Conservation (phyloP, 116 monocot species). For the Zostera marina region DNA sequence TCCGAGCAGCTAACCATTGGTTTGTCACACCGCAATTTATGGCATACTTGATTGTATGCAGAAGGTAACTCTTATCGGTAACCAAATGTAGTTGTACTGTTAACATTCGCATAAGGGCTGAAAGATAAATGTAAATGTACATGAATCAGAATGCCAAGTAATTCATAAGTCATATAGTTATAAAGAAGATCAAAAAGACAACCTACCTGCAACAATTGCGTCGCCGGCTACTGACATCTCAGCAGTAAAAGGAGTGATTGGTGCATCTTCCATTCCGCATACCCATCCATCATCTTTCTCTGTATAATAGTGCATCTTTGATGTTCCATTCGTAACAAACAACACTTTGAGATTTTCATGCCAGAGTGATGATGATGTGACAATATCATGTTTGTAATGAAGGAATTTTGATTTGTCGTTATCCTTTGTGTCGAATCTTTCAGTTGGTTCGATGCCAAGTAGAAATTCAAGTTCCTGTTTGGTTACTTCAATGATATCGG, state of each 20-base stretch:
- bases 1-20: conserved; percentile 35
- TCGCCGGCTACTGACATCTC: conserved; percentile 83
- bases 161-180: background rate
- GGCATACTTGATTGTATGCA: conserved; percentile 56
- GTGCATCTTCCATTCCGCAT: conserved; percentile 77
- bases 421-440: conserved; percentile 61
- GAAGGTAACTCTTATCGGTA: conserved; percentile 54
- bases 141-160: background rate
- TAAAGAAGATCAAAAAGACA: background rate
- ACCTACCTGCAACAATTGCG: conserved; percentile 79
- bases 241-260: conserved; percentile 67
- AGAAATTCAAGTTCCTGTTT: conserved; percentile 81
- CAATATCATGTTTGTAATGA: conserved; percentile 37
- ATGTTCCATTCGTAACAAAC: conserved; percentile 81
- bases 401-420: conserved; percentile 56
- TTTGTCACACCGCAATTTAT: conserved; percentile 60
- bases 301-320: conserved; percentile 82
- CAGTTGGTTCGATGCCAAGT: conserved; percentile 35
- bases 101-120: conserved; percentile 84
- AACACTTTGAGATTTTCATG: conserved; percentile 64
- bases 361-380: conserved; percentile 49
- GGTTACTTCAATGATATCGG: conserved; percentile 69
- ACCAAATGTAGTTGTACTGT: conserved; percentile 51
- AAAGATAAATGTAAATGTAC: conserved; percentile 4
- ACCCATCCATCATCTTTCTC: conserved; percentile 44